Percentiles rank a stretch among this genome's conserved stretches.
phyloP scores from a whole-genome alignment of 2,329 filamentous ascomycete species.

The Scedosporium dehoogii region DNA sequence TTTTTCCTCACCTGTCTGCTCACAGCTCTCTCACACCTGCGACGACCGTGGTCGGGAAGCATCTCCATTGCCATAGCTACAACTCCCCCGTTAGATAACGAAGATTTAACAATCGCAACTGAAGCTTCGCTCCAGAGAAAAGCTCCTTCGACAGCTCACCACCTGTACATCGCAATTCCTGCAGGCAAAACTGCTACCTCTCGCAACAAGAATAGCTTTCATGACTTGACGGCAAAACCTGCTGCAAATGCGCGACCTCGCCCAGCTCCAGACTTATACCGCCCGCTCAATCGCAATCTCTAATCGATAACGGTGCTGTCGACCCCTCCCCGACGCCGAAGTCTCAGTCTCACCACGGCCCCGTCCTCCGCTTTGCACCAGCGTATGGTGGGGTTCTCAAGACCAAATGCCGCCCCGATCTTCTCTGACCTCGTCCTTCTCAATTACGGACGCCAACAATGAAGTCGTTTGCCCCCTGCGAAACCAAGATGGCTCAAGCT shows the following conservation, averaged over 20 bases:
- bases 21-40: neutral
- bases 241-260: neutral
- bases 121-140: too few species aligned
- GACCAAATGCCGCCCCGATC: slow-evolving; percentile 73
- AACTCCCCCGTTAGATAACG: neutral
- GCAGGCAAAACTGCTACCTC: neutral
- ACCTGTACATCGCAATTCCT: neutral
- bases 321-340: neutral
- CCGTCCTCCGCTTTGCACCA: slow-evolving; percentile 4
- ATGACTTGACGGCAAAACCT: neutral
- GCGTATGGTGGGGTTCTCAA: slow-evolving; percentile 47
- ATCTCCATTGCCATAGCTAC: neutral
- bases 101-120: too few species aligned
- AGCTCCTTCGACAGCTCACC: neutral
- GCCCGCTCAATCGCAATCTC: neutral
- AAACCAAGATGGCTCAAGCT: slow-evolving; percentile 94
- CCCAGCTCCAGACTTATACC: neutral
- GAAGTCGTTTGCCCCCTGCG: slow-evolving; percentile 94
- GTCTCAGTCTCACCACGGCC: neutral
- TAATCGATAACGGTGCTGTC: slow-evolving; percentile 3
- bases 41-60: neutral
- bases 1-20: neutral
- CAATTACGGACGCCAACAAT: slow-evolving; percentile 83
- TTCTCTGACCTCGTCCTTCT: slow-evolving; percentile 81
- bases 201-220: neutral